Conservation (phyloP, 257 asterid species). For the Solanum sejunctum region DNA sequence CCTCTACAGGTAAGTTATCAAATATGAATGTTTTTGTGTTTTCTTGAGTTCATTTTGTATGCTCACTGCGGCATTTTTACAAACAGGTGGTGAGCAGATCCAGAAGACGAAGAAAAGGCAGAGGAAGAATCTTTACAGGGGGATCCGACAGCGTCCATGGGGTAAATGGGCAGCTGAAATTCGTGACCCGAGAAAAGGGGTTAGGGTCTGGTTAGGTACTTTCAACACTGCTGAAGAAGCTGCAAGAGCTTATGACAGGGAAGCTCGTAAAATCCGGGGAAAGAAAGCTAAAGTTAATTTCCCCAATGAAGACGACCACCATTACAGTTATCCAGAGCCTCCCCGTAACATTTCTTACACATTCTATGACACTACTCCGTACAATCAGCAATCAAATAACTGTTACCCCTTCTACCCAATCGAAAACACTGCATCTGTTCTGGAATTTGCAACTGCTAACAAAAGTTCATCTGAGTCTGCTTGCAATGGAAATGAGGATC, state of each 20-base stretch:
- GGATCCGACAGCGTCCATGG: constrained; percentile 89
- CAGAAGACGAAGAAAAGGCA: constrained; percentile 26
- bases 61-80: not conserved
- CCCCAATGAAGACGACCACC: constrained; percentile 36
- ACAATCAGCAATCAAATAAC: not conserved
- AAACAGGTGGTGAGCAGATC: constrained; percentile 23
- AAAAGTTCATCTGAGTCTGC: not conserved
- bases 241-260: constrained; percentile 78
- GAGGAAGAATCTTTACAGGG: constrained; percentile 70
- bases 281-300: constrained; percentile 74
- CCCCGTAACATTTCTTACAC: not conserved
- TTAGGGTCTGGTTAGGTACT: constrained; percentile 86
- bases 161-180: constrained; percentile 98
- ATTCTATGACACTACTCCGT: not conserved
- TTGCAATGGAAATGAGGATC: constrained; percentile 2
- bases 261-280: constrained; percentile 82
- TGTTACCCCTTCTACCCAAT: not conserved
- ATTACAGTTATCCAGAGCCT: not conserved
- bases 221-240: constrained; percentile 85
- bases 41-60: not conserved
- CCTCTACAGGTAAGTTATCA: constrained; percentile 22
- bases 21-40: not conserved
- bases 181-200: constrained; percentile 91
- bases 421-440: not conserved
- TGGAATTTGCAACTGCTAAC: not conserved